These are phyloP conservation scores for Botrytis pseudocinerea DNA, from an alignment of 2,329 filamentous ascomycete genomes.

Conservation along the genomic window DNA sequence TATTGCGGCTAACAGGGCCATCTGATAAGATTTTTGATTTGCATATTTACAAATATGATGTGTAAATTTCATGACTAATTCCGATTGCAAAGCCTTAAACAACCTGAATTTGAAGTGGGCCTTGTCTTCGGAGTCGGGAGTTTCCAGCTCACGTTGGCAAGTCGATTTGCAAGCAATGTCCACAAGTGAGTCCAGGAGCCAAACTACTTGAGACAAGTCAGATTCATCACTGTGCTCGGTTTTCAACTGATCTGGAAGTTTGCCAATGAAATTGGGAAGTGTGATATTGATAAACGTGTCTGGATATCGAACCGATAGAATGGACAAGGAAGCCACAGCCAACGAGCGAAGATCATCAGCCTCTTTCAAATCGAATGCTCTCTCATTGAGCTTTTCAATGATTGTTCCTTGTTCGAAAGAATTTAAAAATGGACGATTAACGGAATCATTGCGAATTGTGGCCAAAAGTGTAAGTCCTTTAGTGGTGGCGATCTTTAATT, in stretches of 20 bases:
- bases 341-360: constrained; percentile 29
- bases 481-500: constrained; percentile 31
- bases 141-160: constrained; percentile 24
- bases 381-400: constrained; percentile 33
- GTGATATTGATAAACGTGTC: constrained; percentile 33
- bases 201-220: constrained; percentile 26
- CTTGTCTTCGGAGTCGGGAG: constrained; percentile 11
- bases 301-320: constrained; percentile 33
- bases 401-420: constrained; percentile 33
- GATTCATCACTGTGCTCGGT: background rate
- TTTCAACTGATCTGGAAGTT: constrained; percentile 31
- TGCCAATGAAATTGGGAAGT: constrained; percentile 32
- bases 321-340: constrained; percentile 31
- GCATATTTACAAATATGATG: constrained; percentile 23
- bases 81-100: constrained; percentile 31
- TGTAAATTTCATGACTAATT: constrained; percentile 29
- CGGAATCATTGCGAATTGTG: constrained; percentile 31
- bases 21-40: constrained; percentile 32
- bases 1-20: constrained; percentile 33
- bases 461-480: constrained; percentile 35
- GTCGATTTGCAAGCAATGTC: constrained; percentile 31
- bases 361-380: constrained; percentile 26
- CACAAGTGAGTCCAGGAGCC: constrained; percentile 30
- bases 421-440: constrained; percentile 27
- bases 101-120: constrained; percentile 30